Evolutionary conservation across 2,329 filamentous ascomycete species (phyloP).

Genomic region (Colletotrichum orchidophilum): DNA sequence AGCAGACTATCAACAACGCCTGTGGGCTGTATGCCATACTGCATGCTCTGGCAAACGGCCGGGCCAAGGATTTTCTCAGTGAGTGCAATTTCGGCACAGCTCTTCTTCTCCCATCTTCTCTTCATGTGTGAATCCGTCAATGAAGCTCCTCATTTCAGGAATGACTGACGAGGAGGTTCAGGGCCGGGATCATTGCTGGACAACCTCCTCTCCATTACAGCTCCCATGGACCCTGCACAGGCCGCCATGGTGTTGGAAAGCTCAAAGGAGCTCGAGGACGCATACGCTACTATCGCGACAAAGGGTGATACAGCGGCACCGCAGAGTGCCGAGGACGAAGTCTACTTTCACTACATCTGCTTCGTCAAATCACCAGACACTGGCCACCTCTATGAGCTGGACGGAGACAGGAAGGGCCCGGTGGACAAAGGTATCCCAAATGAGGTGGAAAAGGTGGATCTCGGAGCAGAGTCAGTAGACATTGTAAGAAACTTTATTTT

Average conservation of each 20-base stretch:
- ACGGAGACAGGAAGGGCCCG: conserved; percentile 74
- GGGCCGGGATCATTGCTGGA: conserved; percentile 46
- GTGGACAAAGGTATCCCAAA: conserved; percentile 56
- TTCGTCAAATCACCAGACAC: conserved; percentile 69
- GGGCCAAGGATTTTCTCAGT: conserved; percentile 41
- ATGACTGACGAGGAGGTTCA: not conserved
- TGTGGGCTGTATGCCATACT: conserved; percentile 75
- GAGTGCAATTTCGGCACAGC: conserved; percentile 45
- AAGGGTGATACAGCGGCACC: conserved; percentile 72
- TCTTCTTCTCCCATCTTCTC: no score
- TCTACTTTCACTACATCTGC: conserved; percentile 78
- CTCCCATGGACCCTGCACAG: conserved; percentile 62
- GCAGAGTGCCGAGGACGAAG: conserved; percentile 63
- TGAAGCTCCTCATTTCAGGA: not conserved
- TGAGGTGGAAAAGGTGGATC: conserved; percentile 55
- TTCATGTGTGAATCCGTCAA: no score
- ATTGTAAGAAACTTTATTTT: conserved; percentile 50
- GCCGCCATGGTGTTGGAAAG: conserved; percentile 72
- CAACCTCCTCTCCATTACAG: conserved; percentile 68
- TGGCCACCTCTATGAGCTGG: conserved; percentile 71
- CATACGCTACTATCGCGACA: conserved; percentile 69
- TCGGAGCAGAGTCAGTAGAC: conserved; percentile 68
- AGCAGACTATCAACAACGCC: conserved; percentile 77
- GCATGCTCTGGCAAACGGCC: conserved; percentile 71
- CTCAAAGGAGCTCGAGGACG: conserved; percentile 70